These are phyloP conservation scores for Rhododendron vialii DNA, from an alignment of 148 eudicot species.

Conservation along the genomic window DNA sequence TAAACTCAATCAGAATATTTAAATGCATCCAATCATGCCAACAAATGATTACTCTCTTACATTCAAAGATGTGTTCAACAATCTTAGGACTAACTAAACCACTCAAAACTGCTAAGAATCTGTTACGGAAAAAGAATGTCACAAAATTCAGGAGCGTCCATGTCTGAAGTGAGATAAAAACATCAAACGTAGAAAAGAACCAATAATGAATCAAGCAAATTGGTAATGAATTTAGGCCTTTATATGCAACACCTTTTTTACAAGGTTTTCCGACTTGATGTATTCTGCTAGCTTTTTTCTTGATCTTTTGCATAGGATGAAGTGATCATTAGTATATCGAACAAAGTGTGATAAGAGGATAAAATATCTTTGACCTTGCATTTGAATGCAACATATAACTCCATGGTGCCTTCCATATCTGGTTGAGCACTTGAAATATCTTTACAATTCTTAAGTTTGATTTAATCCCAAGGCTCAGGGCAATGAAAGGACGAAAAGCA, in stretches of 20 bases:
- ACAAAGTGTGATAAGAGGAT: not conserved
- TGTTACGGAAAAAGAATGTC: not conserved
- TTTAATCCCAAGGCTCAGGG: too few species aligned
- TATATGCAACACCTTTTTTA: not conserved
- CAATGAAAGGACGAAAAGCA: not conserved
- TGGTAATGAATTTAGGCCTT: not conserved
- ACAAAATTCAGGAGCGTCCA: not conserved
- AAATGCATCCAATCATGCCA: not conserved
- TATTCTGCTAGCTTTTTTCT: not conserved
- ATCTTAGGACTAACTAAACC: not conserved
- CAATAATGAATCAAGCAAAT: not conserved
- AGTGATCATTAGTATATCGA: not conserved
- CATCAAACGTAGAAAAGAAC: not conserved
- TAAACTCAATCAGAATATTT: not conserved
- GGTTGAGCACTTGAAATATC: not conserved
- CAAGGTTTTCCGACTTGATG: not conserved
- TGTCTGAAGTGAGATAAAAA: not conserved
- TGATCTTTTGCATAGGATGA: not conserved
- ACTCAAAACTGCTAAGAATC: not conserved
- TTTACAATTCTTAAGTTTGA: not conserved
- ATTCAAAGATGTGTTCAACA: not conserved
- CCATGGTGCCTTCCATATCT: not conserved
- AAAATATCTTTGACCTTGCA: not conserved
- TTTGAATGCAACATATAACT: constrained; percentile 3
- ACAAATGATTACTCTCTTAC: not conserved